Conservation (phyloP, 1,284 basidiomycete genomes). For the Cryptococcus floricola region DNA sequence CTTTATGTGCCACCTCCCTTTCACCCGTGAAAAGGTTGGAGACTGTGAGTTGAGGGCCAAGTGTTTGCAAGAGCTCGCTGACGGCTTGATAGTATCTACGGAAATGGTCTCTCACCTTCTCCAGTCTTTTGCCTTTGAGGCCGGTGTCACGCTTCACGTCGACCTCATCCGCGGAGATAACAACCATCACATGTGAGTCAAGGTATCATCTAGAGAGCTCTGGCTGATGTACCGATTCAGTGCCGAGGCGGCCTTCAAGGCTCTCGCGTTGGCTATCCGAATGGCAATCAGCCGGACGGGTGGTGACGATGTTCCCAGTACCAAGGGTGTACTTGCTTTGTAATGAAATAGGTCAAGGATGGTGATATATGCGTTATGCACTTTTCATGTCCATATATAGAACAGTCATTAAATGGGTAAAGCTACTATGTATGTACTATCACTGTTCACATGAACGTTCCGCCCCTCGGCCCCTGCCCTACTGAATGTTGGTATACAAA, state of each 20-base stretch:
- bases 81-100: constrained; percentile 59
- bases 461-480: background rate
- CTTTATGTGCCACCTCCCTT: constrained; percentile 84
- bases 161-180: constrained; percentile 93
- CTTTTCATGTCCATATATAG: background rate
- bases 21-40: constrained; percentile 94
- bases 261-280: constrained; percentile 88
- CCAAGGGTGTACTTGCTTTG: constrained; percentile 78
- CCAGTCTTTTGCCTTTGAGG: constrained; percentile 49
- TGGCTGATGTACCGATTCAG: constrained; percentile 51
- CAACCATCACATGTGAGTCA: constrained; percentile 90
- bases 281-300: constrained; percentile 90
- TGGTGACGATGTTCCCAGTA: constrained; percentile 87
- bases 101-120: constrained; percentile 75
- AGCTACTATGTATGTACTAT: background rate
- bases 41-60: constrained; percentile 57
- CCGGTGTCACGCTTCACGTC: constrained; percentile 61
- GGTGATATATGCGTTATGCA: background rate
- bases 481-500: background rate
- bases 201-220: background rate
- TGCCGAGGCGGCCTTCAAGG: constrained; percentile 96
- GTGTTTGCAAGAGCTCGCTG: background rate
- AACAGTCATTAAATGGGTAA: background rate
- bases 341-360: constrained; percentile 17
- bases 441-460: background rate